A percentile compares a stretch with the other conserved stretches of the same genome.
phyloP scores from a whole-genome alignment of 2,329 filamentous ascomycete genomes.

The Rutstroemia sp. region DNA sequence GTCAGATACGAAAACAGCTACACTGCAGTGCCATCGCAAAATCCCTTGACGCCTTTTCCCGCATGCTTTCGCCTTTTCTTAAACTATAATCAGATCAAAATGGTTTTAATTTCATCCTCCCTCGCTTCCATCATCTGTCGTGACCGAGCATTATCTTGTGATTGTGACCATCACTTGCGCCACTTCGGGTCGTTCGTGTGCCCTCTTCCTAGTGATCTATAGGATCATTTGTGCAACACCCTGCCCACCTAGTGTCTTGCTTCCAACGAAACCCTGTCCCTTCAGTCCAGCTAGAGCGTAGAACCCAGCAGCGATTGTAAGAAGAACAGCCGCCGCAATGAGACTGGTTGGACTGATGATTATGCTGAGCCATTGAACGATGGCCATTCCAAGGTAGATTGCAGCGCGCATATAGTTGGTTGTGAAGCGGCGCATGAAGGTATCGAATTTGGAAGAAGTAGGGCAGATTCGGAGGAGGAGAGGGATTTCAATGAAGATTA shows the following conservation, averaged over 20 bases:
- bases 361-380: constrained; percentile 79
- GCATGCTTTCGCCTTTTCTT: neutral
- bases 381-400: constrained; percentile 74
- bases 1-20: neutral
- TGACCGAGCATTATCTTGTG: too few species aligned
- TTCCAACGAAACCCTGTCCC: constrained; percentile 80
- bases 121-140: neutral
- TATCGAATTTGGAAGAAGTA: constrained; percentile 83
- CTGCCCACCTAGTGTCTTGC: constrained; percentile 91
- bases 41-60: neutral
- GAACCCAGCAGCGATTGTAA: constrained; percentile 70
- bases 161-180: too few species aligned
- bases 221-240: constrained; percentile 98
- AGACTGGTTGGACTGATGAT: constrained; percentile 58
- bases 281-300: constrained; percentile 75
- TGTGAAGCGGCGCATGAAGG: constrained; percentile 81
- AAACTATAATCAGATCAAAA: neutral
- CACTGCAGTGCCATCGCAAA: neutral
- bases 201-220: constrained; percentile 35
- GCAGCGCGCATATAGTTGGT: constrained; percentile 95
- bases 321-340: constrained; percentile 78
- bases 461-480: constrained; percentile 96
- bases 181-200: too few species aligned
- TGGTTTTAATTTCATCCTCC: neutral
- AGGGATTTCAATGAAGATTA: constrained; percentile 84